Evolutionary conservation across 441 rosid genomes (phyloP).

Genomic region (Eutrema salsugineum): DNA sequence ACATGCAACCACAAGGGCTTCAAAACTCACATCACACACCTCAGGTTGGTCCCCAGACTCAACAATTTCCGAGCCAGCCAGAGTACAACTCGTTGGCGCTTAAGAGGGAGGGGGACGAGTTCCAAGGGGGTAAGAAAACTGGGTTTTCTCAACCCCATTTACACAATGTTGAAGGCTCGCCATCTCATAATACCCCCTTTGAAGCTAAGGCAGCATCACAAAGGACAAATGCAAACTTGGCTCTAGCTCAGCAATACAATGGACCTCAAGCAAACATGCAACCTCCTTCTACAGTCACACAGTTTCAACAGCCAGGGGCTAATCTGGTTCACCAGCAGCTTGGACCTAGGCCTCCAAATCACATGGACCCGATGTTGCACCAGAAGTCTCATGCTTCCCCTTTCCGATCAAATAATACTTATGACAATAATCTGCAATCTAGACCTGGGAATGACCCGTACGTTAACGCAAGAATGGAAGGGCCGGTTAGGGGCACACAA

Average conservation of each 20-base stretch:
- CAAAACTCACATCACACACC: conserved; percentile 52
- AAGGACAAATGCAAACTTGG: conserved; percentile 43
- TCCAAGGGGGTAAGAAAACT: conserved; percentile 48
- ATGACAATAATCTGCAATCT: conserved; percentile 52
- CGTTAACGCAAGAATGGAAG: conserved; percentile 50
- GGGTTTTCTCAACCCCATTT: conserved; percentile 61
- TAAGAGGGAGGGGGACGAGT: conserved; percentile 60
- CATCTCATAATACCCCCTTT: conserved; percentile 50
- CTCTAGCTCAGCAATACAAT: conserved; percentile 55
- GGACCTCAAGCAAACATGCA: conserved; percentile 51
- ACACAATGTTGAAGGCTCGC: conserved; percentile 45
- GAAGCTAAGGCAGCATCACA: conserved; percentile 46
- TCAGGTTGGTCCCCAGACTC: conserved; percentile 45
- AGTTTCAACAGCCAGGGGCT: conserved; percentile 52
- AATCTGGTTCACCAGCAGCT: conserved; percentile 57
- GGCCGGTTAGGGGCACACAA: conserved; percentile 45
- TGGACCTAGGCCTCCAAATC: conserved; percentile 58
- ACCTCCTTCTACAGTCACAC: conserved; percentile 39
- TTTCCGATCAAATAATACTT: conserved; percentile 40
- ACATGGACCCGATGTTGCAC: conserved; percentile 46
- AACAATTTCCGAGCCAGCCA: conserved; percentile 48
- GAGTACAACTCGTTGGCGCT: conserved; percentile 43
- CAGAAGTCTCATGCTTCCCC: conserved; percentile 55
- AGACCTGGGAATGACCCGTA: conserved; percentile 57
- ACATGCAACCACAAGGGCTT: conserved; percentile 41